Evolutionary conservation across 2,329 filamentous ascomycete genomes (phyloP).

Genomic region (Trematosphaeria pertusa): DNA sequence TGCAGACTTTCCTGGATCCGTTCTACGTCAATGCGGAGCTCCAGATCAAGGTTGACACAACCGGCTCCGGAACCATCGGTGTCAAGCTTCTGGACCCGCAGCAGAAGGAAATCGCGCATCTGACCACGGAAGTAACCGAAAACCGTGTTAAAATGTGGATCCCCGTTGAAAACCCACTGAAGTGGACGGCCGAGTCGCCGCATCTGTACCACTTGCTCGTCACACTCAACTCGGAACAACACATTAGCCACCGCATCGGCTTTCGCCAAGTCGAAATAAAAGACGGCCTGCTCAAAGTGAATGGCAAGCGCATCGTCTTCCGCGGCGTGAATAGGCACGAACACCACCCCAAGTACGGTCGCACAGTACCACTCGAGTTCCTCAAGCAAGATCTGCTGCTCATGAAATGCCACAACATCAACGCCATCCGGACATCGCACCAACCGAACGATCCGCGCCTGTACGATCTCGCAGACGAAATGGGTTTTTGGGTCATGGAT

Average conservation of each 20-base stretch:
- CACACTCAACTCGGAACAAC: conserved; percentile 48
- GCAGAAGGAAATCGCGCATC: background rate
- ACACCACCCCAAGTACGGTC: conserved; percentile 69
- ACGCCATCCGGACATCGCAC: conserved; percentile 72
- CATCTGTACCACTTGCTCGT: conserved; percentile 65
- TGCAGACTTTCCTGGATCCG: conserved; percentile 62
- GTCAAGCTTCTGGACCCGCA: conserved; percentile 54
- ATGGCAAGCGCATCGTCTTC: conserved; percentile 67
- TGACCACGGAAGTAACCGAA: background rate
- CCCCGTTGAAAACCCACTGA: conserved; percentile 60
- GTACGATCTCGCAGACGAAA: conserved; percentile 67
- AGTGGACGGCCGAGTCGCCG: conserved; percentile 74
- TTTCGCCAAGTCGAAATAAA: conserved; percentile 71
- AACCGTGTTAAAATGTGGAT: conserved; percentile 29
- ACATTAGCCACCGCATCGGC: conserved; percentile 63
- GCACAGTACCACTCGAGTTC: conserved; percentile 68
- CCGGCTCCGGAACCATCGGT: conserved; percentile 50
- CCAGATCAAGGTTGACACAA: conserved; percentile 54
- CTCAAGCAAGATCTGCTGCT: conserved; percentile 67
- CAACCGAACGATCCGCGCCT: conserved; percentile 69
- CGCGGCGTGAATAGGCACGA: conserved; percentile 74
- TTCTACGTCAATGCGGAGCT: conserved; percentile 61
- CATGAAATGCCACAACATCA: conserved; percentile 76
- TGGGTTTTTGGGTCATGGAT: conserved; percentile 71
- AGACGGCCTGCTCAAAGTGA: conserved; percentile 67